Evolutionary conservation across 140 eudicot species (phyloP), one percentile per base, ranked within the genome.

Genomic region (Stevia rebaudiana): DNA sequence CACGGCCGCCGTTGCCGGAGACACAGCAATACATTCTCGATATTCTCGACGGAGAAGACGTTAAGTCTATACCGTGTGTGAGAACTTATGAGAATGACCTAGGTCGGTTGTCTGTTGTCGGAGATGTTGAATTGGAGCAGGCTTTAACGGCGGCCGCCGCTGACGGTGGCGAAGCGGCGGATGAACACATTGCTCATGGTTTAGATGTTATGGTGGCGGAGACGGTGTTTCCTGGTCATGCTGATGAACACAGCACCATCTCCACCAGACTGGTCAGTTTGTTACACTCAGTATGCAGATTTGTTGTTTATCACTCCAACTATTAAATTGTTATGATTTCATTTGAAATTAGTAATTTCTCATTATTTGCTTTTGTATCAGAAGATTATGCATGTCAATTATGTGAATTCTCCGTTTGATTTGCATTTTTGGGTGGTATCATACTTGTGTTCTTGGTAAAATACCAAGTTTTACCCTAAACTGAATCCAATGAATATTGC

Each of bases 121-220:
- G 98, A 13, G 82, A 82, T 55, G 98, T 88, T 16, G 83, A 77
- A 11, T 76, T 74, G 57, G 84, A 78, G 49, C 98, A 85, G 73
- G 97, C 95, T 10, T 67, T 92, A 28, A 89, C 87, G 1, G 98
- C 98, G 13, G 97, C 98, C 12, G 94, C 98, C 25, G 95, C 98
- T 11, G 98, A 92, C 59, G 98, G 97, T 7, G 97, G 98, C 6
- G 79, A 68, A 8, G 88, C 94, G 16, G 98, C 98, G 24, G 72
- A 65, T 21, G 94, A 85, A 40, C 97, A 92, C 68, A 28, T 85
- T 35, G 49, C 61, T n/a, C 42, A 81, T 23, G 94, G 90, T 4
- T 44, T 80, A 47, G 61, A 57, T 10, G 87, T 81, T 44, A 88
- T 92, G 98, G 98, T 92, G 41, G 86, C 83, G 12, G 98, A 92